Conservation (phyloP, 805 yeast genomes). For the Yarrowia sp. region DNA sequence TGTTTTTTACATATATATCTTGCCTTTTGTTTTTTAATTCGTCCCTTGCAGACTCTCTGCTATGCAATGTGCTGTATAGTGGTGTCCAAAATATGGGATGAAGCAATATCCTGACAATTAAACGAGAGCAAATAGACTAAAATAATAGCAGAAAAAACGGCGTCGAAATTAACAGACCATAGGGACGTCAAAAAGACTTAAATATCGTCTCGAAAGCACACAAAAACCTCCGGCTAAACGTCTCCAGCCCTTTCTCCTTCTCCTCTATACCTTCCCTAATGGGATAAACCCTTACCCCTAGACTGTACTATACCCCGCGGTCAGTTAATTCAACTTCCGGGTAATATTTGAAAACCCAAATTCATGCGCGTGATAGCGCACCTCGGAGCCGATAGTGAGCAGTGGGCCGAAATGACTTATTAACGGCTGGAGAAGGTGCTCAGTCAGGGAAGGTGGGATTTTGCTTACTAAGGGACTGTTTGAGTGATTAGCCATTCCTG, state of each 20-base stretch:
- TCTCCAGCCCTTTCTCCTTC: background rate
- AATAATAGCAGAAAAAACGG: background rate
- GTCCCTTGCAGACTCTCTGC: constrained; percentile 19
- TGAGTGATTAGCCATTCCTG: too few relatives aligned
- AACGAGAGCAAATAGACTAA: background rate
- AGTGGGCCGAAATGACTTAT: too few relatives aligned
- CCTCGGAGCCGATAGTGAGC: background rate
- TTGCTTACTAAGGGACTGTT: too few relatives aligned
- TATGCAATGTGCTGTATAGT: constrained; percentile 14
- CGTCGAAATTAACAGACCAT: too few relatives aligned
- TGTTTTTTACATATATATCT: too few relatives aligned
- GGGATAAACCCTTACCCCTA: background rate
- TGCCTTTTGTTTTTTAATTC: background rate
- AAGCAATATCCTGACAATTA: too few relatives aligned
- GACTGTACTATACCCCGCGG: background rate
- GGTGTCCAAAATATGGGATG: background rate
- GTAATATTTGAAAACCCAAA: background rate
- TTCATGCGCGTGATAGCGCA: constrained; percentile 12
- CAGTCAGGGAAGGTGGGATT: too few relatives aligned
- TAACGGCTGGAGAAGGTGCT: too few relatives aligned
- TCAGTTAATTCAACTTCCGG: background rate
- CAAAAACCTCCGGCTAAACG: too few relatives aligned
- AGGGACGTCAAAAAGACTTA: too few relatives aligned
- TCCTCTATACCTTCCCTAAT: background rate
- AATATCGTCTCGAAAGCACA: too few relatives aligned